These are phyloP conservation scores for Solanum chilense DNA, from an alignment of 257 asterid genomes.

Conservation along the genomic window DNA sequence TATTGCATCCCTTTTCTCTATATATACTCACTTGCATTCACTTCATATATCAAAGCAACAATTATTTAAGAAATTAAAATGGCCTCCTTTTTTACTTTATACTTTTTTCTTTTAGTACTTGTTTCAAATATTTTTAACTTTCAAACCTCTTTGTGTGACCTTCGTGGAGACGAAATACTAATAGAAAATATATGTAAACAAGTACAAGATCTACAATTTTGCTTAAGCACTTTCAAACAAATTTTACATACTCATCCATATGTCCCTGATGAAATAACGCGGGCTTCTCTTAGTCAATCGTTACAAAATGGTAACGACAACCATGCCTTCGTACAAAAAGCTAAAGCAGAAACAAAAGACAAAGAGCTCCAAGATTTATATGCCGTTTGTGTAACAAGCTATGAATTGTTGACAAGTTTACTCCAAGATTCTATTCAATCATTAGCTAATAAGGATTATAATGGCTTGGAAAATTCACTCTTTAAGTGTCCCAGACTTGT, in stretches of 20 bases:
- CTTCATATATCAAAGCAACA: neutral
- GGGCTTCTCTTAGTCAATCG: neutral
- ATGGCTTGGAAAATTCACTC: neutral
- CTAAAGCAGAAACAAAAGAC: neutral
- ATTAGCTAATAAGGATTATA: neutral
- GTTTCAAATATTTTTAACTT: neutral
- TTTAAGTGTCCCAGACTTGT: neutral
- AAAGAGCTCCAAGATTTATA: neutral
- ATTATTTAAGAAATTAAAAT: neutral
- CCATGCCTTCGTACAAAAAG: neutral
- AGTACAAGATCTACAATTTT: neutral
- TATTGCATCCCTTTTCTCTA: neutral
- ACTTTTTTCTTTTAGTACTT: neutral
- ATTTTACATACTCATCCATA: neutral
- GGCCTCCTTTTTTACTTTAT: neutral
- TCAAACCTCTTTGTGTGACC: neutral
- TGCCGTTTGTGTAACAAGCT: neutral
- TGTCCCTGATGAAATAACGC: neutral
- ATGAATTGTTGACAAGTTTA: neutral
- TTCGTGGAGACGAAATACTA: neutral
- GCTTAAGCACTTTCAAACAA: neutral
- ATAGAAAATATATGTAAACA: neutral
- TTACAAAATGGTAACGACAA: neutral
- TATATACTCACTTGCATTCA: neutral
- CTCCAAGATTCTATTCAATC: neutral